phyloP scores from a whole-genome alignment of 2,329 filamentous ascomycete species.

The Lecanoromycetidae sp. region DNA sequence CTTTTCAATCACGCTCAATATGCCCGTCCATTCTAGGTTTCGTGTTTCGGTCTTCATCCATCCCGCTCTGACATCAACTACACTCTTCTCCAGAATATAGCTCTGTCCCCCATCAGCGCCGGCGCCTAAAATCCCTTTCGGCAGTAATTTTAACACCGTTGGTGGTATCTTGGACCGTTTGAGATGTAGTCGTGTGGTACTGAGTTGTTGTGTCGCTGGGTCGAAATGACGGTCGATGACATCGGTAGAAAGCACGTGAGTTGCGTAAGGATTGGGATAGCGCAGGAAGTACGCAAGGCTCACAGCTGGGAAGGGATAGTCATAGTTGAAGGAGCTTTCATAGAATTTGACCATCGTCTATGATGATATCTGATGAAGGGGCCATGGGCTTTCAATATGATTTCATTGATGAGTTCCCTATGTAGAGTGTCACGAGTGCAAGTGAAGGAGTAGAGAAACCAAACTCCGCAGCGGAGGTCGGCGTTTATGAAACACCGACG shows the following conservation, averaged over 20 bases:
- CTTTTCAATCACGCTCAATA: slow-evolving; percentile 50
- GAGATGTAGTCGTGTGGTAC: slow-evolving; percentile 49
- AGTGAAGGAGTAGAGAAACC: too few species aligned
- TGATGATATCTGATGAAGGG: slow-evolving; percentile 2
- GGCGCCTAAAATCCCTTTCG: slow-evolving; percentile 45
- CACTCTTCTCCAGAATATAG: slow-evolving; percentile 51
- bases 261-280: slow-evolving; percentile 55
- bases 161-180: slow-evolving; percentile 52
- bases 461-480: slow-evolving; percentile 6
- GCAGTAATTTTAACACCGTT: slow-evolving; percentile 49
- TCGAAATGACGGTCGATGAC: slow-evolving; percentile 53
- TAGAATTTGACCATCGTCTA: slow-evolving; percentile 39
- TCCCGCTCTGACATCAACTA: slow-evolving; percentile 49
- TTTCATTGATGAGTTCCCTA: too few species aligned
- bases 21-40: slow-evolving; percentile 55
- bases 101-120: slow-evolving; percentile 46
- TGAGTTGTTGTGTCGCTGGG: slow-evolving; percentile 45
- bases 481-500: slow-evolving; percentile 3
- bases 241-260: slow-evolving; percentile 54
- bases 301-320: slow-evolving; percentile 54
- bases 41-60: slow-evolving; percentile 55
- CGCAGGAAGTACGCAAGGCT: slow-evolving; percentile 56
- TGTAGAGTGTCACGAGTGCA: too few species aligned
- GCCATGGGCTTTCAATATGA: background rate
- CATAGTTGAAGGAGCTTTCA: slow-evolving; percentile 46